Evolutionary conservation across 495 filamentous ascomycete species (phyloP).

Genomic region (Trichoderma gamsii): DNA sequence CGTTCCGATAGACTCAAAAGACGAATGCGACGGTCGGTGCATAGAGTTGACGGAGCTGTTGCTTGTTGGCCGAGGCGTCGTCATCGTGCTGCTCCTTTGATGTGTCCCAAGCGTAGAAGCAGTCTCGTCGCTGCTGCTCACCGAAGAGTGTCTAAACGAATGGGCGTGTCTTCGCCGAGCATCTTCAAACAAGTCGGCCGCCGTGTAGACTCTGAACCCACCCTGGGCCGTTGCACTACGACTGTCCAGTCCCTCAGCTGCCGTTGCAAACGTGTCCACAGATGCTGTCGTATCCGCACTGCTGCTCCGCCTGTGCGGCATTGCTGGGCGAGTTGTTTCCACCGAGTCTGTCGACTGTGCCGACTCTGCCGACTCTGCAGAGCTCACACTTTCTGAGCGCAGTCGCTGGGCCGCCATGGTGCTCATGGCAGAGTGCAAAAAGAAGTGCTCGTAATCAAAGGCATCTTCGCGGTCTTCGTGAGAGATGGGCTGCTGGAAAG

Average conservation of each 20-base stretch:
- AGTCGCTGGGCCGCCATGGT: conserved; percentile 52
- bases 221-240: conserved; percentile 16
- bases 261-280: conserved; percentile 76
- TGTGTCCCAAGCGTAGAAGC: neutral
- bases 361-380: conserved; percentile 69
- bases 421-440: conserved; percentile 85
- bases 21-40: conserved; percentile 45
- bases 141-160: neutral
- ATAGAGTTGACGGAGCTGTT: conserved; percentile 25
- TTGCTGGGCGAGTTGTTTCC: too few relatives aligned
- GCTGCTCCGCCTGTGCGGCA: conserved; percentile 36
- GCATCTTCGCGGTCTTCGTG: conserved; percentile 96
- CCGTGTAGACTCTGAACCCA: conserved; percentile 19
- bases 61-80: conserved; percentile 35
- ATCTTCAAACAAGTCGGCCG: conserved; percentile 5
- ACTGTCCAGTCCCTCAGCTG: conserved; percentile 55
- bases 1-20: conserved; percentile 43
- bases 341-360: too few relatives aligned
- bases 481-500: conserved; percentile 43
- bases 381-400: conserved; percentile 44
- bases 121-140: neutral
- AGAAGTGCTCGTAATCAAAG: conserved; percentile 96
- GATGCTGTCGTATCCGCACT: conserved; percentile 70
- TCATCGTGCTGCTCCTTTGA: conserved; percentile 6
- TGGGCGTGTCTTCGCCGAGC: neutral